Conservation (phyloP, 2,329 filamentous ascomycete genomes). For the Epichloe gansuensis region DNA sequence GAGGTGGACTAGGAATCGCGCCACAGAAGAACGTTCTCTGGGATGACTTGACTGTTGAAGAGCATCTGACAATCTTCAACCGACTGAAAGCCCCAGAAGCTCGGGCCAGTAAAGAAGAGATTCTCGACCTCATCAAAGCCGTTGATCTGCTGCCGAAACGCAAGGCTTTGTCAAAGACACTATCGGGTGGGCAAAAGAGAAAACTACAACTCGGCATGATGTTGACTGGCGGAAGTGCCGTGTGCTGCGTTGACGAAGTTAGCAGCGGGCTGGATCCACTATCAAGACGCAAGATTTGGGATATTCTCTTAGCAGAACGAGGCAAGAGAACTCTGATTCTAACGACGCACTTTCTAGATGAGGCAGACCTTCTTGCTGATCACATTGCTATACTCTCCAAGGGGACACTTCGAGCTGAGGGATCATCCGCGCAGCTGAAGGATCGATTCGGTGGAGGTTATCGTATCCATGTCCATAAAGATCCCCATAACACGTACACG, state of each 20-base stretch:
- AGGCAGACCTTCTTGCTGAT: constrained; percentile 81
- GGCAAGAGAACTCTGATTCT: constrained; percentile 72
- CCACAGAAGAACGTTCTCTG: constrained; percentile 92
- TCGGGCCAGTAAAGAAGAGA: constrained; percentile 43
- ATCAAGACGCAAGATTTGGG: constrained; percentile 83
- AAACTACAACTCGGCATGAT: constrained; percentile 92
- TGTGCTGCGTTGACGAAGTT: constrained; percentile 88
- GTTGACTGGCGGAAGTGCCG: constrained; percentile 77
- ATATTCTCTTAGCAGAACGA: constrained; percentile 77
- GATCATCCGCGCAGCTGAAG: constrained; percentile 79
- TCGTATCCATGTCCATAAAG: constrained; percentile 60
- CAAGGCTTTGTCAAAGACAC: constrained; percentile 57
- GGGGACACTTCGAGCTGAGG: constrained; percentile 68
- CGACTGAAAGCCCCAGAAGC: constrained; percentile 55
- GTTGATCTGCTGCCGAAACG: constrained; percentile 69
- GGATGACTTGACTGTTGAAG: constrained; percentile 75
- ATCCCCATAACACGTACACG: constrained; percentile 32
- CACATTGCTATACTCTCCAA: constrained; percentile 82
- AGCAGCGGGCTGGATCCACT: constrained; percentile 80
- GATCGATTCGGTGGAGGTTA: constrained; percentile 74
- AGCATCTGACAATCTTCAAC: constrained; percentile 79
- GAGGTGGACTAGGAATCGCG: constrained; percentile 71
- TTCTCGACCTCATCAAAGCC: constrained; percentile 50
- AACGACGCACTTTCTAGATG: constrained; percentile 89
- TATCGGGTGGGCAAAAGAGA: constrained; percentile 84